A percentile compares a stretch with the other conserved stretches of the same genome.
Evolutionary conservation across 257 asterid species (phyloP).

Genomic region (Solanum peruvianum): DNA sequence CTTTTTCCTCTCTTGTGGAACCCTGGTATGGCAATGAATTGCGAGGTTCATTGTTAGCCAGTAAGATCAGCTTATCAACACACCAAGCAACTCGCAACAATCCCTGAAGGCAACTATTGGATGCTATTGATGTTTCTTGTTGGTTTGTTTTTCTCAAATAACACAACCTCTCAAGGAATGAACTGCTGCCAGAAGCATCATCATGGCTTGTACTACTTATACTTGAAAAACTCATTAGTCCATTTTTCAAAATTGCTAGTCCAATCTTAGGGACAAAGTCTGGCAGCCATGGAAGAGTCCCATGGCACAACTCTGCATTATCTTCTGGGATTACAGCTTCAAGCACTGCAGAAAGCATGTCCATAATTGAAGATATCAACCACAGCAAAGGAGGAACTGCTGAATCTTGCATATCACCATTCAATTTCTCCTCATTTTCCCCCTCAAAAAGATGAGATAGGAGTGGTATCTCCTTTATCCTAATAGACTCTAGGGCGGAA

Average conservation of each 20-base stretch:
- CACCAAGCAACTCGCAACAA: slow-evolving; percentile 40
- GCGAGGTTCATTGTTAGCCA: slow-evolving; percentile 39
- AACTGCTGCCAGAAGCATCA: slow-evolving; percentile 18
- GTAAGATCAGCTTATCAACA: slow-evolving; percentile 57
- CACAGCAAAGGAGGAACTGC: slow-evolving; percentile 41
- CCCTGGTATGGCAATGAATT: slow-evolving; percentile 15
- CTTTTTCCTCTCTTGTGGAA: slow-evolving; percentile 36
- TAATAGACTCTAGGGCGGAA: slow-evolving; percentile 62
- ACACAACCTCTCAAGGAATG: slow-evolving; percentile 41
- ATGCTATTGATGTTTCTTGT: slow-evolving; percentile 51
- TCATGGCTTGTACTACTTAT: slow-evolving; percentile 2
- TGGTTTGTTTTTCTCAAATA: slow-evolving; percentile 32
- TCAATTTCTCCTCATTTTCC: slow-evolving; percentile 15
- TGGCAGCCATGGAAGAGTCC: slow-evolving; percentile 67
- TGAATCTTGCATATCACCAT: slow-evolving; percentile 22
- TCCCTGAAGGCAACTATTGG: slow-evolving; percentile 79
- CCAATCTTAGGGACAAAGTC: slow-evolving; percentile 83
- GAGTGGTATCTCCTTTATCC: slow-evolving; percentile 27
- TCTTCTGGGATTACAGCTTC: slow-evolving; percentile 56
- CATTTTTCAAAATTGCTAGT: slow-evolving; percentile 41
- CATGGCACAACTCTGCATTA: slow-evolving; percentile 14
- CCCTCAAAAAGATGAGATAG: slow-evolving; percentile 21
- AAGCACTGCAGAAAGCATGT: slow-evolving; percentile 58
- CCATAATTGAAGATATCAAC: slow-evolving; percentile 66
- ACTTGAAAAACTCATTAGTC: slow-evolving; percentile 35